These are phyloP conservation scores for Dryadomyces quercivorus DNA, from an alignment of 2,329 filamentous ascomycete species.

Conservation along the genomic window DNA sequence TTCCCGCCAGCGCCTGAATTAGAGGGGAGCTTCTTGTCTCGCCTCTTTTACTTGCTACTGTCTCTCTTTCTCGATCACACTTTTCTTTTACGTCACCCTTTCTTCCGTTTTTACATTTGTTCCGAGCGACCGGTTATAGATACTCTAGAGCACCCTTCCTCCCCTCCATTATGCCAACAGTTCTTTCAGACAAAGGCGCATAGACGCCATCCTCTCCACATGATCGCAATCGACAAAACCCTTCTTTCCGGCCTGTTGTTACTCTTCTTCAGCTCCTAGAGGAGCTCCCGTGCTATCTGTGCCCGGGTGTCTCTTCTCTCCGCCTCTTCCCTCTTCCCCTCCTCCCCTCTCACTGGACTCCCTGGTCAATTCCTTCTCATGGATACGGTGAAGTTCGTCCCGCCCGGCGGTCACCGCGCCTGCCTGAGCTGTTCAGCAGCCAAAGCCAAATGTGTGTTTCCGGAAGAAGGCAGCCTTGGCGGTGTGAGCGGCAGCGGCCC, in stretches of 20 bases:
- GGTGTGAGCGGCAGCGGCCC: background rate
- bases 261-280: background rate
- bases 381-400: constrained; percentile 15
- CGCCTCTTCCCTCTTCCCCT: background rate
- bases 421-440: constrained; percentile 14
- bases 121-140: background rate
- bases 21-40: background rate
- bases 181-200: background rate
- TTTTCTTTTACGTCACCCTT: background rate
- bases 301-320: background rate
- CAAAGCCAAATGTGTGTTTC: constrained; percentile 15
- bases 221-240: background rate
- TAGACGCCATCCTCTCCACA: background rate
- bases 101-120: background rate
- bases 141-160: background rate
- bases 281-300: background rate
- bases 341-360: background rate
- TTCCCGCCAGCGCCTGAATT: background rate
- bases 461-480: constrained; percentile 5
- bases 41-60: background rate
- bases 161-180: background rate
- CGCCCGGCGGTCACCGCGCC: constrained; percentile 14
- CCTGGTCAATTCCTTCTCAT: background rate
- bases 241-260: background rate
- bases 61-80: background rate